Percentiles rank a stretch among this genome's conserved stretches.
These are phyloP conservation scores for Hypoxylon sp. DNA, from an alignment of 2,329 filamentous ascomycete species.

Conservation along the genomic window DNA sequence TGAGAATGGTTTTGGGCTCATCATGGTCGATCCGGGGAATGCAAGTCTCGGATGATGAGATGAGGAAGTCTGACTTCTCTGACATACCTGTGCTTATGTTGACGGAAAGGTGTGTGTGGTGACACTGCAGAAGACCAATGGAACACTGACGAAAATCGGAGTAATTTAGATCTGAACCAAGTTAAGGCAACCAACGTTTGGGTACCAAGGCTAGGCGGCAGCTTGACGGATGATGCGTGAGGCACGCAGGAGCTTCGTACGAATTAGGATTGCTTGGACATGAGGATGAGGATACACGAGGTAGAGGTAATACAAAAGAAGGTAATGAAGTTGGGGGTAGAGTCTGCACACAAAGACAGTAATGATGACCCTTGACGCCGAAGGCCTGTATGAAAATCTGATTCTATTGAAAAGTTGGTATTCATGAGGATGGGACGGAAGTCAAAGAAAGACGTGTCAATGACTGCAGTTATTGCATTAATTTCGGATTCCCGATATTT, in stretches of 20 bases:
- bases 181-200: conserved; percentile 32
- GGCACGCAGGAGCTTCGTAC: conserved; percentile 28
- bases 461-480: conserved; percentile 12
- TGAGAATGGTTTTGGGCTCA: conserved; percentile 29
- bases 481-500: conserved; percentile 31
- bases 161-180: conserved; percentile 35
- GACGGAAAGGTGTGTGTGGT: conserved; percentile 29
- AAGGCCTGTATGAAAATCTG: background rate
- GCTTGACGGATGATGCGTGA: conserved; percentile 36
- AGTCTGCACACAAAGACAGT: conserved; percentile 5
- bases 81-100: conserved; percentile 45
- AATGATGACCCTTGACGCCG: background rate
- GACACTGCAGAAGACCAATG: conserved; percentile 35
- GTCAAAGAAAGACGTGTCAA: conserved; percentile 3
- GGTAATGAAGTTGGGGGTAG: background rate
- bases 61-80: conserved; percentile 40
- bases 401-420: conserved; percentile 6
- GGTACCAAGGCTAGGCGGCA: conserved; percentile 34
- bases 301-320: conserved; percentile 5
- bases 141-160: conserved; percentile 33
- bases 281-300: background rate
- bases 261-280: conserved; percentile 14
- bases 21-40: conserved; percentile 43
- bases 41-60: conserved; percentile 35
- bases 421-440: background rate